Evolutionary conservation across 2,329 filamentous ascomycete genomes (phyloP), one percentile per base, ranked within the genome.

Genomic region (Sordariomycetes sp.): DNA sequence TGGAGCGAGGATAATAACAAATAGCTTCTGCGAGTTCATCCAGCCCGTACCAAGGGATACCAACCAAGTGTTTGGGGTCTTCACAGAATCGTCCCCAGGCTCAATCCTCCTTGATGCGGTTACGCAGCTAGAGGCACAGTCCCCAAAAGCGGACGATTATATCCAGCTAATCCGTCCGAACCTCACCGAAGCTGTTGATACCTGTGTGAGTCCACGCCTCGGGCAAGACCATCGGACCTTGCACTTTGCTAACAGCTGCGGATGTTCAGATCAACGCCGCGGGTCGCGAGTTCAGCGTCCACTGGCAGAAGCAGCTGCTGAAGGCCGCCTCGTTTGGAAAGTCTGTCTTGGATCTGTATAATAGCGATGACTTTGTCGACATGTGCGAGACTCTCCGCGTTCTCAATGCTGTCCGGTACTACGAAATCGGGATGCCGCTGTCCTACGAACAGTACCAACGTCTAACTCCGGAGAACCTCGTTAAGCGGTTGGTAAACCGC

Each of bases 291-390:
- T 96, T 90, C 67, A 89, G 85, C 64, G 77, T 86, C 1, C 84
- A 92, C 66, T 95, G 91, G 89, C 94, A 99, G 67, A 99, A 97
- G 68, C 84, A 95, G 64, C 77, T 99, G 1, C 77, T 99, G n/a
- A 95, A 95, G 68, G 94, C 94, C 6, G 94, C 94, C 0, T 97
- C 92, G 0, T 97, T 96, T 68, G 94, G 94, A 60, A 99, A 99
- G 69, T 97, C 94, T 0, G 94, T 97, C 0, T 79, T 99, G 3
- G 94, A 97, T 65, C 84, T 97, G 13, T 99, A 97, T 72, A 96
- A 94, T 70, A 96, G 91, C 66, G 94, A 99, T 66, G 92, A 99
- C 62, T 99, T 97, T 70, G 94, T 99, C 57, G 92, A 97, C 61
- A 97, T 96, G 86, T 96, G 90, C 63, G 92, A 99, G 69, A 94